Evolutionary conservation across 2,329 filamentous ascomycete genomes (phyloP), one percentile per base, ranked within the genome.

Genomic region (Cadophora malorum): DNA sequence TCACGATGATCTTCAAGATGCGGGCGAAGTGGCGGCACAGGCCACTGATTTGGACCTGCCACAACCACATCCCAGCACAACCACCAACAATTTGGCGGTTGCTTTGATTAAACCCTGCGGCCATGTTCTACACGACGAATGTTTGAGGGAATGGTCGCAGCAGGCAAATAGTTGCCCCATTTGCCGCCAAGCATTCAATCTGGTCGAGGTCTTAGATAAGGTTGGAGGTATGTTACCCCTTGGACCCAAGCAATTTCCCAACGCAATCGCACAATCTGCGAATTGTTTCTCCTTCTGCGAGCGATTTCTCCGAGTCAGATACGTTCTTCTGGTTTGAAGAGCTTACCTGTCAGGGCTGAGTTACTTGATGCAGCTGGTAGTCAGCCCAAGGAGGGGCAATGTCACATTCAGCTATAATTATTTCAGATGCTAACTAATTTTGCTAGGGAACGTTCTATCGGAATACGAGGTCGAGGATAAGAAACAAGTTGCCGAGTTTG

Each of bases 111-210:
- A 89, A 69, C 90, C 93, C 58, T 99, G 96, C 80, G 92, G 93
- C 67, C 96, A 99, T 83, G 87, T 94, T 74, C 85, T 99, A 74
- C 96, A 99, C 82, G 91, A 99, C 82, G 89, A 91, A 63, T 99
- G 96, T 80, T 86, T 99, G 74, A 91, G 91, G 75, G 93, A 94
- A 74, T 99, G 96, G 96, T 93, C 95, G 56, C 93, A 96, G 81
- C 91, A 96, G 79, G 95, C 96, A 71, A 99, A 98, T 81, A 97
- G 94, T 78, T 99, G 96, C 80, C 96, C 96, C 56, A 97, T 99
- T 79, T 99, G 96, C 81, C 92, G 96, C 74, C 91, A 93, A 75
- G 89, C 87, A 71, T 98, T 99, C 83, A 95, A 98, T 80, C 83
- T 91, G 75, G 94, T 99, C 73, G 89, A 96, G 78, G 89, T 99